Evolutionary conservation across 1,139 yeast genomes (phyloP), one percentile per base, ranked within the genome.

Genomic region (Saccharomyces hybrid): DNA sequence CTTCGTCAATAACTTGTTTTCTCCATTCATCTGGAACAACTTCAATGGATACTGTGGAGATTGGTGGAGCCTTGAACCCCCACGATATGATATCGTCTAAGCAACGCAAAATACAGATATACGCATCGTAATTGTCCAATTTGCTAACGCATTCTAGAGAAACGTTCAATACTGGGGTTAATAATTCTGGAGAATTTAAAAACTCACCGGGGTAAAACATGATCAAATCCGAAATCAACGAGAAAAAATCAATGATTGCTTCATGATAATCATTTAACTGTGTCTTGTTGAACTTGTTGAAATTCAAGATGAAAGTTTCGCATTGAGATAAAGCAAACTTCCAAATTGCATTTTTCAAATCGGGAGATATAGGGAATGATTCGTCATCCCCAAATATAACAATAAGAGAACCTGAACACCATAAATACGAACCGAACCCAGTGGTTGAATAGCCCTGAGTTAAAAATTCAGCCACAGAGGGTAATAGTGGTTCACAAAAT

Each of bases 351-450:
- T 69, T 70, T 55, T 73, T 73, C 24, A 71, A 58, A 28, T 67
- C 64, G 3, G 62, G 62, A 3, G 71, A 57, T 3, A 69, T 62
- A 4, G 71, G 71, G 42, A 61, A 62, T 6, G 68, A 64, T 56
- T 75, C 75, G 55, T 81, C 88, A 66, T 83, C 88, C 29, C 88
- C 86, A 70, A 80, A 90, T 59, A 88, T 95, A 58, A 89, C 81
- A 53, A 91, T 81, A 31, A 89, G 74, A 4, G 88, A 79, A 3
- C 96, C 97, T 2, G 96, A 85, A 16, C 88, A 95, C 95, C 96
- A 91, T 56, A 91, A 73, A 67, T 86, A 91, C 68, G 96, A 88
- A 2, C 97, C 97, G 65, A 74, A 81, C 48, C 83, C 81, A 34
- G 85, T 85, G 50, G 74, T 72, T 51, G 82, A 78, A 72, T 89